phyloP scores from a whole-genome alignment of 371 early-diverging fungal genomes.

The Mortierella sp. region DNA sequence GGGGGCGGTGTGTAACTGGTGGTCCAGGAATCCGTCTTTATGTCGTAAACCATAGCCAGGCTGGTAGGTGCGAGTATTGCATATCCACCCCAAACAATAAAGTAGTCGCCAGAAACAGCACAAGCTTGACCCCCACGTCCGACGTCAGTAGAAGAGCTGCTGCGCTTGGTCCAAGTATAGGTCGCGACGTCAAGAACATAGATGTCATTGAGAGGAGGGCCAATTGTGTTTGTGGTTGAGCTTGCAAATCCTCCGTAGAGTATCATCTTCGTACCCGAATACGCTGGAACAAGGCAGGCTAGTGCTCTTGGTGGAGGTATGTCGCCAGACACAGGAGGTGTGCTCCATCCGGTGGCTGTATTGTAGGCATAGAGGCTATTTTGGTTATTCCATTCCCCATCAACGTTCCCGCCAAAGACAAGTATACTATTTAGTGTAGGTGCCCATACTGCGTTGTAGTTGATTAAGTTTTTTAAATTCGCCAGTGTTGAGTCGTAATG shows the following conservation, averaged over 20 bases:
- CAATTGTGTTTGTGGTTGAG: background rate
- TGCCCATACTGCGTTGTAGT: background rate
- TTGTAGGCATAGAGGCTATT: background rate
- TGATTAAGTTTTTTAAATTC: background rate
- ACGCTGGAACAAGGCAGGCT: constrained; percentile 1
- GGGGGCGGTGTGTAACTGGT: background rate
- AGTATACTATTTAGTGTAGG: background rate
- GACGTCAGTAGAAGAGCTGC: background rate
- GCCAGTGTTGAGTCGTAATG: background rate
- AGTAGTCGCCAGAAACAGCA: constrained; percentile 21
- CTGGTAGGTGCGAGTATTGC: background rate
- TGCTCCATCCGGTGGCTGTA: background rate
- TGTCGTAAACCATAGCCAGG: background rate
- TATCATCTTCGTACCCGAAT: constrained; percentile 11
- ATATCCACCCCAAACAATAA: constrained; percentile 34
- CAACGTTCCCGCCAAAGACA: background rate
- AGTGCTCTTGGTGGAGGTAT: background rate
- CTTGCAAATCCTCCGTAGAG: constrained; percentile 5
- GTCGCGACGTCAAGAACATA: constrained; percentile 19
- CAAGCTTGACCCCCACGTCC: constrained; percentile 19
- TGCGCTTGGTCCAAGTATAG: constrained; percentile 21
- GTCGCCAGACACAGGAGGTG: background rate
- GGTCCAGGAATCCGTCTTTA: background rate
- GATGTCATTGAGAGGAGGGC: constrained; percentile 8
- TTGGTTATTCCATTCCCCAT: too few species aligned